Conservation (phyloP, 2,329 filamentous ascomycete genomes). For the Penicillium sp. region DNA sequence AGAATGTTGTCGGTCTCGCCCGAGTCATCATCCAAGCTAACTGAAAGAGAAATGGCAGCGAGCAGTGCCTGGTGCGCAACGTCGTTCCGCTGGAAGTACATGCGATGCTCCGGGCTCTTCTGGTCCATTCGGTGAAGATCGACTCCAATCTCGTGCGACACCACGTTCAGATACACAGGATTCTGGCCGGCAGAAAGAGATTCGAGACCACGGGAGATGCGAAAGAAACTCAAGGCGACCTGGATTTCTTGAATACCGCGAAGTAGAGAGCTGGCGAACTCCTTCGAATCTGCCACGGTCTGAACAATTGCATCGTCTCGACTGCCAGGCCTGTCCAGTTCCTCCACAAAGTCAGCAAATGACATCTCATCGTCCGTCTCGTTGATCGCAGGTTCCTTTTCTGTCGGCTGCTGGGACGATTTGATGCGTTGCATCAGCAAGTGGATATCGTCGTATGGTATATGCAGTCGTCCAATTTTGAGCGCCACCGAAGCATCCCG, state of each 20-base stretch:
- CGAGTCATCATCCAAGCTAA: constrained; percentile 86
- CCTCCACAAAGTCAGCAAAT: constrained; percentile 68
- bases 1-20: constrained; percentile 79
- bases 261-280: constrained; percentile 84
- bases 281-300: constrained; percentile 84
- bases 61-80: constrained; percentile 91
- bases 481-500: constrained; percentile 84
- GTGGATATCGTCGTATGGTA: constrained; percentile 82
- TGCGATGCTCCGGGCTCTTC: constrained; percentile 88
- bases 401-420: constrained; percentile 29
- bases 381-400: constrained; percentile 33
- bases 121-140: constrained; percentile 88
- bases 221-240: constrained; percentile 86
- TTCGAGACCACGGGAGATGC: constrained; percentile 74
- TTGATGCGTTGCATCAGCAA: constrained; percentile 38
- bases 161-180: constrained; percentile 77
- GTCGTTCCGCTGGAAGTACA: constrained; percentile 94
- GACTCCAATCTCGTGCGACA: constrained; percentile 94
- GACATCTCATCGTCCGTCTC: constrained; percentile 57
- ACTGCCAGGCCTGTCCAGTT: constrained; percentile 65
- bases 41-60: constrained; percentile 84
- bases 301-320: constrained; percentile 67
- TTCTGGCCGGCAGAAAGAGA: constrained; percentile 61
- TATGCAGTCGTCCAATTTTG: constrained; percentile 83
- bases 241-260: constrained; percentile 95